phyloP scores from a whole-genome alignment of 257 asterid genomes.

The Solanum neorickii region DNA sequence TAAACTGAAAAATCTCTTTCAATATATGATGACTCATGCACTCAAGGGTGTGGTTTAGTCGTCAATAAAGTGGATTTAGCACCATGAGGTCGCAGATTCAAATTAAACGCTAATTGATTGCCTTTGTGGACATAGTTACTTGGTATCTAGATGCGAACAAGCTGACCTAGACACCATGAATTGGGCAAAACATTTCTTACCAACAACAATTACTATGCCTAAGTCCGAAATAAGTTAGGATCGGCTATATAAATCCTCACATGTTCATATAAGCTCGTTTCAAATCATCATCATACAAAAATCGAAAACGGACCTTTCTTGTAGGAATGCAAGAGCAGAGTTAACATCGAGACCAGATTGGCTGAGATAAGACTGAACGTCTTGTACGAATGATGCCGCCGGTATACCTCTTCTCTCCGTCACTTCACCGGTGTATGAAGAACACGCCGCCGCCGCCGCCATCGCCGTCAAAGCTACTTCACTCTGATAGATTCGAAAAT shows the following conservation, averaged over 20 bases:
- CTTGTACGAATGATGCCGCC: conserved; percentile 87
- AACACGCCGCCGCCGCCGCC: not conserved
- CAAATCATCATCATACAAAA: not conserved
- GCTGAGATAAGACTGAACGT: conserved; percentile 69
- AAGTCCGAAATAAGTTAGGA: not conserved
- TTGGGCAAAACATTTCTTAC: not conserved
- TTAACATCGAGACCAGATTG: conserved; percentile 69
- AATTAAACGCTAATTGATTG: not conserved
- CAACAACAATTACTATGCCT: not conserved
- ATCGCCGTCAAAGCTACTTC: not conserved
- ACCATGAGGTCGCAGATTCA: not conserved
- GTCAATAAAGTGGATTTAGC: not conserved
- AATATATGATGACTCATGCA: not conserved
- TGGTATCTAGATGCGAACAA: not conserved
- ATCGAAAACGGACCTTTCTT: conserved; percentile 51
- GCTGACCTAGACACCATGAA: not conserved
- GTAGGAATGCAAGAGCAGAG: conserved; percentile 76
- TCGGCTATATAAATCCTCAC: not conserved
- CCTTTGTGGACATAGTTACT: not conserved
- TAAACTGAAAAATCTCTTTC: not conserved
- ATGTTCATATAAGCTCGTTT: not conserved
- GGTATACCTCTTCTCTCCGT: conserved; percentile 87
- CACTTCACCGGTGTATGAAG: not conserved
- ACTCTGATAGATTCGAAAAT: not conserved
- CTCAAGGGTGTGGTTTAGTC: not conserved